A percentile compares a stretch with the other conserved stretches of the same genome.
Evolutionary conservation across 495 filamentous ascomycete species (phyloP).

Genomic region (Cenococcum geophilum): DNA sequence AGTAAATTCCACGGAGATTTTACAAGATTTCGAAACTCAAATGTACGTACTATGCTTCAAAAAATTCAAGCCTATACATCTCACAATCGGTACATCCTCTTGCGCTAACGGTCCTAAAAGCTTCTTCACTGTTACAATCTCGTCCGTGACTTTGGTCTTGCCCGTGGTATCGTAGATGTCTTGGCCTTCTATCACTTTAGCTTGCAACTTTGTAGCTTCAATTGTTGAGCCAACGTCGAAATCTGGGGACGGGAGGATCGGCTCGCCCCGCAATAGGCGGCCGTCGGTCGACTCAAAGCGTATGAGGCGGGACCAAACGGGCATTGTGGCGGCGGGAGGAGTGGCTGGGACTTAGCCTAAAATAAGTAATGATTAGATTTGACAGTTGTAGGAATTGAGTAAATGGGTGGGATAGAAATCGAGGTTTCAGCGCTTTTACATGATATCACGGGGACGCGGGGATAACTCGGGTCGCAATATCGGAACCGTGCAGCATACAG

Average conservation of each 20-base stretch:
- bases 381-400: neutral
- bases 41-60: constrained; percentile 38
- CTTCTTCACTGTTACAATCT: constrained; percentile 38
- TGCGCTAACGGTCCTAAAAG: constrained; percentile 38
- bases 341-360: neutral
- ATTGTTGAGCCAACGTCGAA: constrained; percentile 43
- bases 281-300: constrained; percentile 47
- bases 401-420: neutral
- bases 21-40: neutral
- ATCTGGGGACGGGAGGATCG: constrained; percentile 40
- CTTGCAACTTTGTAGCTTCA: constrained; percentile 38
- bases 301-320: constrained; percentile 45
- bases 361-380: neutral
- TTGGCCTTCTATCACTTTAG: constrained; percentile 36
- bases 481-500: neutral
- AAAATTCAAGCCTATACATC: constrained; percentile 43
- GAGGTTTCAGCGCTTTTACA: neutral
- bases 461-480: neutral
- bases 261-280: constrained; percentile 45
- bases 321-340: neutral
- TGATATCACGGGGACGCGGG: neutral
- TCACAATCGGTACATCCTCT: constrained; percentile 39
- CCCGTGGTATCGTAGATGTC: constrained; percentile 43
- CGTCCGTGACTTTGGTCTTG: constrained; percentile 35
- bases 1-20: neutral